Base-by-base conservation (phyloP, 2,329 filamentous ascomycete species). In the Capronia americana region DNA sequence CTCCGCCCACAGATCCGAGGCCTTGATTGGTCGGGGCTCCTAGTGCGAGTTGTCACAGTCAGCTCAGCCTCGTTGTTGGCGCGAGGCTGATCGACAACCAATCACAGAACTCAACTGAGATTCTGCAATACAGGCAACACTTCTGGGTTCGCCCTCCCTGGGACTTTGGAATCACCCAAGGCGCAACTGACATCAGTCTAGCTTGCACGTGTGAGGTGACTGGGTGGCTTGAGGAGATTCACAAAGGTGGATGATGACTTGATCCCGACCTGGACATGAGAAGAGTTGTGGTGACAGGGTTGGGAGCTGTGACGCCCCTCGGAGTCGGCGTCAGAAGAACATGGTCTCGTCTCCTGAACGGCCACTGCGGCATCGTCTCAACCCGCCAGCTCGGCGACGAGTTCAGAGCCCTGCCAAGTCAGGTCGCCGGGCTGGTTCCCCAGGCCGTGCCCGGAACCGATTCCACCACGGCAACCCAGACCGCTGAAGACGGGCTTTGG, bases 371-470 rank as follows among this genome's bases (percentile, higher is more conserved):
- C 70, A 88, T 99, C 73, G 85, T 88, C 65, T 94, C 91, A 72
- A 85, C 95, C 60, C 85, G 85, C 64, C 77, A 86, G 65, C 83
- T 87, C 60, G 86, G 88, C 79, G 69, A 83, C 69, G 77, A 82
- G 70, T 97, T 93, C 84, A 83, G 83, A 8, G 86, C 88, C 51
- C 82, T 97, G 50, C 92, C 94, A 12, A 95, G 92, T 77, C 92
- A 89, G 61, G 88, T 98, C 59, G 94, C 93, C 51, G 95, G 91
- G 1, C 76, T 95, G 20, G 91, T 99, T 0, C 93, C 94, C 1
- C 17, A n/a, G 17, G 14, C 0, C 2, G 77, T 79, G 24, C 87
- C 86, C 4, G 20, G n/a, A 38, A 76, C 63, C 8, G 34, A 75
- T 63, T 75, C 80, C 63, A 75, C 80, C 61, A 73, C 78, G 71